These are phyloP conservation scores for Talaromyces sp. DNA, from an alignment of 2,329 filamentous ascomycete genomes.

Conservation along the genomic window DNA sequence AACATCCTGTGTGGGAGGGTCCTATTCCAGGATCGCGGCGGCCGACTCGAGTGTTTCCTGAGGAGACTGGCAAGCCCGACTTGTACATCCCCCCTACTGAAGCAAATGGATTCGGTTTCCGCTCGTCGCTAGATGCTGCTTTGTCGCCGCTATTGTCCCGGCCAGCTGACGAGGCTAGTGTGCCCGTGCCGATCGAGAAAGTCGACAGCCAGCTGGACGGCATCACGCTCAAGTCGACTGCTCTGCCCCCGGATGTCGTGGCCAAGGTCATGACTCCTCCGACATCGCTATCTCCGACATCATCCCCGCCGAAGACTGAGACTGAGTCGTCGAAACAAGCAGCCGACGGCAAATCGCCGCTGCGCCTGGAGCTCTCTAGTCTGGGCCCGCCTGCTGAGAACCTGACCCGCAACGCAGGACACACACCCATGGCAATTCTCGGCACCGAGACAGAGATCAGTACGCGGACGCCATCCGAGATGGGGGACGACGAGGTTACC, in stretches of 20 bases:
- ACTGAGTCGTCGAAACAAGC: constrained; percentile 11
- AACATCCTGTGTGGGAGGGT: constrained; percentile 41
- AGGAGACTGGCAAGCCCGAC: constrained; percentile 25
- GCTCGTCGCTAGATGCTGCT: constrained; percentile 36
- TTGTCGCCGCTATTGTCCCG: constrained; percentile 32
- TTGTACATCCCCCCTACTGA: constrained; percentile 24
- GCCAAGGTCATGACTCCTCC: constrained; percentile 41
- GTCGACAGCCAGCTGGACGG: constrained; percentile 44
- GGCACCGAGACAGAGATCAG: constrained; percentile 29
- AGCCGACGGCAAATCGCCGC: constrained; percentile 21
- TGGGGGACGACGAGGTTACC: constrained; percentile 26
- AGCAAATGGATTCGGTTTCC: constrained; percentile 24
- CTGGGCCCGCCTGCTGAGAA: constrained; percentile 36
- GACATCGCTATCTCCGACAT: constrained; percentile 32
- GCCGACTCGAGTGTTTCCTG: constrained; percentile 41
- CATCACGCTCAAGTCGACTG: constrained; percentile 44
- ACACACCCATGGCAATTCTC: constrained; percentile 42
- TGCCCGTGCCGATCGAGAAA: constrained; percentile 43
- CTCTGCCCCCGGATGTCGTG: constrained; percentile 38
- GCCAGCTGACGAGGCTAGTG: constrained; percentile 23
- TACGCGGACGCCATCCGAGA: constrained; percentile 20
- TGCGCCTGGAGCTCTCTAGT: constrained; percentile 33
- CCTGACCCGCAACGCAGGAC: constrained; percentile 38
- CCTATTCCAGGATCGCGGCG: constrained; percentile 31
- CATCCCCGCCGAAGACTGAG: constrained; percentile 24